Conservation (phyloP, 139 green algal species). For the Raphidocelis subcapitata region DNA sequence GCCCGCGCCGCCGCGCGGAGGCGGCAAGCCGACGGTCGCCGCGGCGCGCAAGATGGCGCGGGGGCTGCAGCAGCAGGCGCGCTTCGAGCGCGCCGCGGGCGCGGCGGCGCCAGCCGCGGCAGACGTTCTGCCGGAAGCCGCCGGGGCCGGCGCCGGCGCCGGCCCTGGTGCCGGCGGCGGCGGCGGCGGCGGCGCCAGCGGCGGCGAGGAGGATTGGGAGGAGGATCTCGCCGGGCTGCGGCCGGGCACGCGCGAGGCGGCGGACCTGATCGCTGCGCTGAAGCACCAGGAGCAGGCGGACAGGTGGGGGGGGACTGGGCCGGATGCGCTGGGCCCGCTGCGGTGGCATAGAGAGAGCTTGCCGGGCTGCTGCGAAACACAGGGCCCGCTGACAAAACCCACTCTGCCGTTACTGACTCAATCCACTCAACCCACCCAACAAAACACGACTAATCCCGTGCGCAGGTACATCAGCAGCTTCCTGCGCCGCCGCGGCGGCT, state of each 20-base stretch:
- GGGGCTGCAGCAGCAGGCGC: constrained; percentile 31
- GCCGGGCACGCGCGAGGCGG: background rate
- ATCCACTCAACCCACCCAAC: too few species aligned
- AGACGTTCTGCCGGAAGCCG: too few species aligned
- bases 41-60: constrained; percentile 36
- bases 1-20: too few species aligned
- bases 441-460: too few species aligned
- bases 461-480: constrained; percentile 44
- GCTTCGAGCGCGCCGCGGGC: constrained; percentile 5
- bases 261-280: constrained; percentile 10
- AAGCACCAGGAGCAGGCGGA: constrained; percentile 31
- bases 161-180: background rate
- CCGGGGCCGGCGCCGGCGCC: background rate
- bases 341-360: too few species aligned
- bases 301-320: constrained; percentile 3
- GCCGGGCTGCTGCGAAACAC: too few species aligned
- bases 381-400: too few species aligned
- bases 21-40: constrained; percentile 27
- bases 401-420: too few species aligned
- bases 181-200: constrained; percentile 5
- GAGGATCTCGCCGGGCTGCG: background rate
- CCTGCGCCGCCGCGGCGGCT: constrained; percentile 35
- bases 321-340: too few species aligned
- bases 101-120: constrained; percentile 8
- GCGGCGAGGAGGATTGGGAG: background rate